Evolutionary conservation across 106 monocot genomes (phyloP).

Genomic region (Vanilla planifolia): DNA sequence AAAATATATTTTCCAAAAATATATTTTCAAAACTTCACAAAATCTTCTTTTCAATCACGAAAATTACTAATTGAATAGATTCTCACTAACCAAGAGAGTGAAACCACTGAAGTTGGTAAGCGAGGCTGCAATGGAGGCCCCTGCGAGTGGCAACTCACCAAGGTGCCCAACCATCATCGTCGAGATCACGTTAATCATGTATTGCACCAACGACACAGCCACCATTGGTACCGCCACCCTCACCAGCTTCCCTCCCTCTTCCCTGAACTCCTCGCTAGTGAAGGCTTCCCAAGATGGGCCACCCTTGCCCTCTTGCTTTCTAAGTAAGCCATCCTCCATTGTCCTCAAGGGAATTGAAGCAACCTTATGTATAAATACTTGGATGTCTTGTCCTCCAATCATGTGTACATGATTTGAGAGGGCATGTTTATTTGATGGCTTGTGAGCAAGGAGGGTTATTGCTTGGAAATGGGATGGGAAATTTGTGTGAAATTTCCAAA

Average conservation of each 20-base stretch:
- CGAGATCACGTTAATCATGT: constrained; percentile 2
- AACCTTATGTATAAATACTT: constrained; percentile 3
- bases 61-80: not conserved
- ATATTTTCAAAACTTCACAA: no score
- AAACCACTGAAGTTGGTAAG: constrained; percentile 7
- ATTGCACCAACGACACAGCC: not conserved
- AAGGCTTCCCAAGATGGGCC: not conserved
- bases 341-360: not conserved
- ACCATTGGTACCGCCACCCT: constrained; percentile 10
- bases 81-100: not conserved
- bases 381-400: not conserved
- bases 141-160: constrained; percentile 3
- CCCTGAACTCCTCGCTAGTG: constrained; percentile 2
- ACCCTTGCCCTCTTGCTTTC: not conserved
- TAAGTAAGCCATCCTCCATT: not conserved
- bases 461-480: not conserved
- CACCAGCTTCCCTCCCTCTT: constrained; percentile 7
- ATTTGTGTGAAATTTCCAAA: constrained; percentile 2
- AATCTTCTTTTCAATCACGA: no score
- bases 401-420: not conserved
- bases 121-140: not conserved
- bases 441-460: not conserved
- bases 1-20: no score
- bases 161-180: constrained; percentile 13
- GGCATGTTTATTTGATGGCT: not conserved